Evolutionary conservation across 805 yeast species (phyloP).

Genomic region (Scheffersomyces amazonensis): DNA sequence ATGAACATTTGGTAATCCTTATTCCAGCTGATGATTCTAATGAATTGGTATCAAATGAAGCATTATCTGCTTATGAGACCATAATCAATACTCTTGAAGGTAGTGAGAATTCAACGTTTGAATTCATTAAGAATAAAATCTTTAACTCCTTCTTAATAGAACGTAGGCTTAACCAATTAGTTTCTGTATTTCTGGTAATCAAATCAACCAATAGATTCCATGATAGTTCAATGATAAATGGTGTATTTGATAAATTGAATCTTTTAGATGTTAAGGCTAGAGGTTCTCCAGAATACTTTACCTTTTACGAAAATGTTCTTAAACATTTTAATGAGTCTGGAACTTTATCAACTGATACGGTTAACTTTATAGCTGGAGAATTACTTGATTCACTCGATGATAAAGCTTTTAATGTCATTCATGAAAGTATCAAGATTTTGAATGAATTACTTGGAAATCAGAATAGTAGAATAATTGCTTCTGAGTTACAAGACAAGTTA

Average conservation of each 20-base stretch:
- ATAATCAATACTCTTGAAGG: constrained; percentile 2
- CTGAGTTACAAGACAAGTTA: neutral
- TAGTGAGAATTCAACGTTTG: neutral
- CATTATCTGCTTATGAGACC: constrained; percentile 33
- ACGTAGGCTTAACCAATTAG: constrained; percentile 17
- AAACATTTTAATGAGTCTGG: constrained; percentile 7
- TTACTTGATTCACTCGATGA: constrained; percentile 19
- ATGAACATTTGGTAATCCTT: constrained; percentile 2
- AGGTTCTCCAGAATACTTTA: constrained; percentile 23
- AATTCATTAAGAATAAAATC: constrained; percentile 20
- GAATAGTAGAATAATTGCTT: neutral
- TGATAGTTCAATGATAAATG: constrained; percentile 12
- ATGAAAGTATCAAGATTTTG: constrained; percentile 20
- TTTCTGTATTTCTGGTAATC: constrained; percentile 21
- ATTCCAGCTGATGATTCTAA: constrained; percentile 40
- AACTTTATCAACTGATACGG: constrained; percentile 14
- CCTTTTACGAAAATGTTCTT: constrained; percentile 23
- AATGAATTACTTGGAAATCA: neutral
- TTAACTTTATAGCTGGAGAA: constrained; percentile 21
- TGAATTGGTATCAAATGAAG: constrained; percentile 49
- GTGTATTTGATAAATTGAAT: constrained; percentile 13
- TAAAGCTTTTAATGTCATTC: constrained; percentile 23
- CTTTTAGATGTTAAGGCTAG: constrained; percentile 17
- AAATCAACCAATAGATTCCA: constrained; percentile 24
- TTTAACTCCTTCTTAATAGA: constrained; percentile 18